Evolutionary conservation across 2,329 filamentous ascomycete genomes (phyloP).

Genomic region (Fusarium continuum): DNA sequence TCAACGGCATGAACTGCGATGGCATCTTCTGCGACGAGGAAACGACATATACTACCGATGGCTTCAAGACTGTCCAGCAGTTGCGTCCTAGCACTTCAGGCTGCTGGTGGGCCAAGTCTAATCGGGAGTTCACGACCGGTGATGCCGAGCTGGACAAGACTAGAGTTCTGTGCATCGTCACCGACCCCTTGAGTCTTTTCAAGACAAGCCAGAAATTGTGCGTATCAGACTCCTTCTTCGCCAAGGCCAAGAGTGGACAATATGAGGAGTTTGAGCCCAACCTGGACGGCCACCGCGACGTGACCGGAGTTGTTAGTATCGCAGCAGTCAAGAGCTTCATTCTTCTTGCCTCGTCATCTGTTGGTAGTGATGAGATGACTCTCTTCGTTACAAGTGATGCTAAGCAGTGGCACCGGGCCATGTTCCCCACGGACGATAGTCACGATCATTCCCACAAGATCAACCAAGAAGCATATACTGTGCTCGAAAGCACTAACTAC

Average conservation of each 20-base stretch:
- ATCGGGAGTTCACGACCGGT: slow-evolving; percentile 76
- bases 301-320: slow-evolving; percentile 82
- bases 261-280: slow-evolving; percentile 77
- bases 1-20: slow-evolving; percentile 77
- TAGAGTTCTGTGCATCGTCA: slow-evolving; percentile 82
- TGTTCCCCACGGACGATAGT: slow-evolving; percentile 83
- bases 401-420: slow-evolving; percentile 86
- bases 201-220: slow-evolving; percentile 80
- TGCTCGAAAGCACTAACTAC: slow-evolving; percentile 96
- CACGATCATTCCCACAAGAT: slow-evolving; percentile 73
- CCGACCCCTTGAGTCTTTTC: slow-evolving; percentile 74
- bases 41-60: slow-evolving; percentile 81
- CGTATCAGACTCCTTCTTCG: slow-evolving; percentile 86
- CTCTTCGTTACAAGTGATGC: slow-evolving; percentile 90
- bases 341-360: slow-evolving; percentile 81
- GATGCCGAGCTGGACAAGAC: slow-evolving; percentile 71
- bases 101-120: slow-evolving; percentile 88
- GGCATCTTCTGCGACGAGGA: slow-evolving; percentile 70
- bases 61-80: slow-evolving; percentile 75
- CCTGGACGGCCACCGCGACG: slow-evolving; percentile 76
- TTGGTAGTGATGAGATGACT: slow-evolving; percentile 87
- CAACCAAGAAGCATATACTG: slow-evolving; percentile 88
- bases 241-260: slow-evolving; percentile 53
- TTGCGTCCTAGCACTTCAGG: slow-evolving; percentile 75
- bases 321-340: slow-evolving; percentile 88